Conservation (phyloP, 768 basidiomycete genomes). For the Pleurotus platypus region DNA sequence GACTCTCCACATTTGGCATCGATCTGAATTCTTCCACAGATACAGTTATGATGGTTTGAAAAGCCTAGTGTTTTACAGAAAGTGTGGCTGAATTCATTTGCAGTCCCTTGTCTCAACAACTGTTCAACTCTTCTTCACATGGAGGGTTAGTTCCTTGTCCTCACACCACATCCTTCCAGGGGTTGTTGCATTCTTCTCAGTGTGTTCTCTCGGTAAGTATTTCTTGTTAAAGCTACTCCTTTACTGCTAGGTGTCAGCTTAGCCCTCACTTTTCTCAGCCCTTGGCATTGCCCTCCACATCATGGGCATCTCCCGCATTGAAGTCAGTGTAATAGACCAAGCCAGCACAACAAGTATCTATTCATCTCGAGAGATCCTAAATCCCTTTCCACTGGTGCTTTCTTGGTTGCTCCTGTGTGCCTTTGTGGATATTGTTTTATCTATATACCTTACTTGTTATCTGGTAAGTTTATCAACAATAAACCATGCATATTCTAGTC, state of each 20-base stretch:
- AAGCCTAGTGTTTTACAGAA: background rate
- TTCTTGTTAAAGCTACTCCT: too few relatives aligned
- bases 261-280: too few relatives aligned
- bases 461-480: background rate
- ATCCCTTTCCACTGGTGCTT: too few relatives aligned
- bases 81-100: background rate
- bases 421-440: background rate
- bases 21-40: background rate
- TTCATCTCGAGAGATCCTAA: too few relatives aligned
- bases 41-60: background rate
- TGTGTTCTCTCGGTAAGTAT: background rate
- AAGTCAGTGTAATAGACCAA: too few relatives aligned
- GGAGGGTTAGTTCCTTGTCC: background rate
- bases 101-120: background rate
- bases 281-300: background rate
- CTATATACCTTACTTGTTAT: background rate
- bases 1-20: too few relatives aligned
- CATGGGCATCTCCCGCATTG: background rate
- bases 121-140: background rate
- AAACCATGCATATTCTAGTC: too few relatives aligned
- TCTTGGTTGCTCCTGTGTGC: background rate
- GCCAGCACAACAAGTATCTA: too few relatives aligned
- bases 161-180: background rate
- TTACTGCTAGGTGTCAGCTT: too few relatives aligned
- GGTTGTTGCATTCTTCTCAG: background rate